Base-by-base conservation (phyloP, 2,329 filamentous ascomycete species). In the Colletotrichum cordylinicola region DNA sequence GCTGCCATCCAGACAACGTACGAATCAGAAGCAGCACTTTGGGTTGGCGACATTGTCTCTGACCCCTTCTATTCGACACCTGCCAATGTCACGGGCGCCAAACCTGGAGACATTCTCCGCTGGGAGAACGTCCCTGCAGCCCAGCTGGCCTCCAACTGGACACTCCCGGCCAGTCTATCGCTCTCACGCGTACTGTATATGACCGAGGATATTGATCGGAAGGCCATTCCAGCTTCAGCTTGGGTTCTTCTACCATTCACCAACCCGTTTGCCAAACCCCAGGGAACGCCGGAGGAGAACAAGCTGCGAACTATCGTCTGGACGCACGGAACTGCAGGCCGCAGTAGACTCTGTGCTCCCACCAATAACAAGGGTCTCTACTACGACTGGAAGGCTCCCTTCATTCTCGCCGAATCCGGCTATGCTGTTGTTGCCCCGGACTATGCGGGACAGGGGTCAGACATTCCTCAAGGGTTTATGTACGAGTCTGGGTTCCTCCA, bases 271-370 rank as follows among this genome's bases (percentile, higher is more conserved):
- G 64, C 64, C 21, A 66, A 66, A 7, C 37, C 62, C 10, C 35
- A 66, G 12, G 62, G 24, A 64, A 69, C 55, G 29, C 68, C 48
- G 62, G 37, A 33, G 27, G 64, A 39, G 31, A 72, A 75, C 60
- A 66, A 72, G 35, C 39, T 72, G 10, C 70, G 61, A 13, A 61
- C 79, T 6, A 16, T 80, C 3, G 80, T 78, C 35, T 81, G 80
- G 80, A 72, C 80, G 1, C 80, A 82, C 61, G 80, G 80, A 1
- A 81, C 80, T 2, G 78, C 79, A 18, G 80, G 80, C 4, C 58
- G 73, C 33, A 71, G 52, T 7, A 78, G 78, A 4, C 66, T 75
- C 4, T 82, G 80, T 37, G 78, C 80, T 10, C 77, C 80, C 4
- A 79, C 75, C 37, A 82, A 82, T 70, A 72, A 80, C 68, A 77